A percentile compares a stretch with the other conserved stretches of the same genome.
Evolutionary conservation across 805 yeast genomes (phyloP).

Genomic region (Diddensiella caesifluorescens): DNA sequence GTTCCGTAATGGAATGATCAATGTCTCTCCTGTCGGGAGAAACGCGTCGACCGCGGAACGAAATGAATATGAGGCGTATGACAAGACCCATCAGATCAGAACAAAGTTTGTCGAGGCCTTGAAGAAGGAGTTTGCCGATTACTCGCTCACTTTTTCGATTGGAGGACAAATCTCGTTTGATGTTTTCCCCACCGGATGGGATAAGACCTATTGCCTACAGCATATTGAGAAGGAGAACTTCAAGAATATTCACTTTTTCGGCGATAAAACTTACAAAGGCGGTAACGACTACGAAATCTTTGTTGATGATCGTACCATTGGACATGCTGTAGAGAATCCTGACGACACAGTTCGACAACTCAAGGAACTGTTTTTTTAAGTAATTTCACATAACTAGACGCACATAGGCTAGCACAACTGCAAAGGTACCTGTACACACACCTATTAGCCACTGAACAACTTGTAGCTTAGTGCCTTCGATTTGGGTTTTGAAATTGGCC

Average conservation of each 20-base stretch:
- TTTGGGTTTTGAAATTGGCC: conserved; percentile 90
- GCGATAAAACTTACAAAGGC: conserved; percentile 94
- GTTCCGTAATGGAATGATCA: conserved; percentile 99
- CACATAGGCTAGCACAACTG: conserved; percentile 85
- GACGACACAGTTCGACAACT: conserved; percentile 82
- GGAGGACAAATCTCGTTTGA: conserved; percentile 99
- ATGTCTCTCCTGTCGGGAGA: conserved; percentile 97
- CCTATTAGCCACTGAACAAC: conserved; percentile 98
- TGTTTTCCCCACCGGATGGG: conserved; percentile 99
- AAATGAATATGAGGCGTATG: conserved; percentile 83
- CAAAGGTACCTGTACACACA: conserved; percentile 97
- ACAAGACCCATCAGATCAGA: conserved; percentile 76
- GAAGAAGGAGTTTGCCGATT: conserved; percentile 75
- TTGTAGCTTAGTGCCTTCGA: conserved; percentile 91
- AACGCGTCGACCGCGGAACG: conserved; percentile 94
- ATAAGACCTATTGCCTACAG: conserved; percentile 94
- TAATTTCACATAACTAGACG: conserved; percentile 56
- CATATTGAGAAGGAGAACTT: conserved; percentile 85
- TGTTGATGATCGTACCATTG: conserved; percentile 86
- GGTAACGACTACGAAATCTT: conserved; percentile 99
- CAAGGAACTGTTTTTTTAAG: conserved; percentile 61
- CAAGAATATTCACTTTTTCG: conserved; percentile 90
- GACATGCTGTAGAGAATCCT: conserved; percentile 89
- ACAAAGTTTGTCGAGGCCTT: conserved; percentile 78
- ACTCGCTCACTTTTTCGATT: conserved; percentile 87